Conservation (phyloP, 805 yeast genomes). For the Millerozyma acaciae region DNA sequence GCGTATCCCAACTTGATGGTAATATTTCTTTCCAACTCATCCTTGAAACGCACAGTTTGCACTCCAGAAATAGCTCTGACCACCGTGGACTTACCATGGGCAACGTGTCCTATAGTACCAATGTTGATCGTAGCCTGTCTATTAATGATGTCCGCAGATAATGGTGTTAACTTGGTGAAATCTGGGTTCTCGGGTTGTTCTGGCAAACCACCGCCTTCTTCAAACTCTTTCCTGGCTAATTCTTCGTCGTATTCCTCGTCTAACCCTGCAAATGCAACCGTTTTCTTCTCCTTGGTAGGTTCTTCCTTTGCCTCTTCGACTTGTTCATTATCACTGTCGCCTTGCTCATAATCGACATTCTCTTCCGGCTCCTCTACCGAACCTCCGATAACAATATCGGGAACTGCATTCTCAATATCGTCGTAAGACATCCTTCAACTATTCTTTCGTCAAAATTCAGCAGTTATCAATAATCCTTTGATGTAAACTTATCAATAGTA, state of each 20-base stretch:
- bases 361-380: constrained; percentile 33
- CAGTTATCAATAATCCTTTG: too few relatives aligned
- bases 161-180: constrained; percentile 73
- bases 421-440: constrained; percentile 54
- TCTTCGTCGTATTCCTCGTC: constrained; percentile 70
- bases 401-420: constrained; percentile 81
- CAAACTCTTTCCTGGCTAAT: constrained; percentile 76
- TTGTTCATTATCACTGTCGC: constrained; percentile 44
- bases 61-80: constrained; percentile 97
- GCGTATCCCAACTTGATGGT: constrained; percentile 98
- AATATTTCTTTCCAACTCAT: constrained; percentile 97
- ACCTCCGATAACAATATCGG: constrained; percentile 77
- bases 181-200: constrained; percentile 93
- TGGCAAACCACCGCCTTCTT: constrained; percentile 98
- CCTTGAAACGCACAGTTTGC: constrained; percentile 98
- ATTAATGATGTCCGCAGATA: constrained; percentile 91
- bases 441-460: neutral
- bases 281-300: constrained; percentile 50
- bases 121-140: constrained; percentile 99
- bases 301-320: constrained; percentile 39
- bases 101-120: constrained; percentile 96
- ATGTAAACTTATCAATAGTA: too few relatives aligned
- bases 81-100: constrained; percentile 92
- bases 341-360: constrained; percentile 51
- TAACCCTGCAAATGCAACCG: constrained; percentile 78